phyloP scores from a whole-genome alignment of 23 red algal genomes.

The Gracilaria domingensis region DNA sequence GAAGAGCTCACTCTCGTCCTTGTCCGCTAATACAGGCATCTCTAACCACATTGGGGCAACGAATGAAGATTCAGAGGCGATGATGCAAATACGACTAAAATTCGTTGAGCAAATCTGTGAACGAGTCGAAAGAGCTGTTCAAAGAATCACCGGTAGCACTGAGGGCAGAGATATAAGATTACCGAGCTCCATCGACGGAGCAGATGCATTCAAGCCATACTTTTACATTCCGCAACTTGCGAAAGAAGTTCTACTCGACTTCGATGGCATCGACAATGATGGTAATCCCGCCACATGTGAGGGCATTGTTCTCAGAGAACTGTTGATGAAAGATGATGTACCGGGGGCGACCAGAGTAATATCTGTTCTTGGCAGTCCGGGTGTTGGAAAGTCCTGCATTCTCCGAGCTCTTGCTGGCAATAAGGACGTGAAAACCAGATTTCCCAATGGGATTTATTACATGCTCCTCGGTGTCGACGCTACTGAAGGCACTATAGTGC shows the following conservation, averaged over 20 bases:
- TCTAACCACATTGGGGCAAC: background rate
- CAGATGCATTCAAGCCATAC: background rate
- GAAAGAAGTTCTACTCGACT: background rate
- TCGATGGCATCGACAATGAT: background rate
- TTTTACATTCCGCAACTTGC: background rate
- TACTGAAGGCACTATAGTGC: background rate
- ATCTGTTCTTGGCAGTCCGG: background rate
- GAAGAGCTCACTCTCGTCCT: background rate
- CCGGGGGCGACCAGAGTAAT: background rate
- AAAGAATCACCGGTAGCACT: too few relatives aligned
- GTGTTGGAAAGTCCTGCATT: slow-evolving; percentile 22
- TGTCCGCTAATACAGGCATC: background rate
- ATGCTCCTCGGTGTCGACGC: background rate
- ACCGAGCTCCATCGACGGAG: too few relatives aligned
- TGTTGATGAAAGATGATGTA: background rate
- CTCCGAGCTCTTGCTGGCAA: background rate
- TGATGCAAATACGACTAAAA: background rate
- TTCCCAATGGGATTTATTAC: slow-evolving; percentile 21
- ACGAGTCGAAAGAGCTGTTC: background rate
- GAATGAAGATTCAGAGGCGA: background rate
- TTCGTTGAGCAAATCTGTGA: background rate
- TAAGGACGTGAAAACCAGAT: background rate
- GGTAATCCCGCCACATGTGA: background rate
- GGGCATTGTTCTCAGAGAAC: too few relatives aligned
- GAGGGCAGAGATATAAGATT: background rate